Base-by-base conservation (phyloP, 2,329 filamentous ascomycete species). In the Sordariomycetes sp. region DNA sequence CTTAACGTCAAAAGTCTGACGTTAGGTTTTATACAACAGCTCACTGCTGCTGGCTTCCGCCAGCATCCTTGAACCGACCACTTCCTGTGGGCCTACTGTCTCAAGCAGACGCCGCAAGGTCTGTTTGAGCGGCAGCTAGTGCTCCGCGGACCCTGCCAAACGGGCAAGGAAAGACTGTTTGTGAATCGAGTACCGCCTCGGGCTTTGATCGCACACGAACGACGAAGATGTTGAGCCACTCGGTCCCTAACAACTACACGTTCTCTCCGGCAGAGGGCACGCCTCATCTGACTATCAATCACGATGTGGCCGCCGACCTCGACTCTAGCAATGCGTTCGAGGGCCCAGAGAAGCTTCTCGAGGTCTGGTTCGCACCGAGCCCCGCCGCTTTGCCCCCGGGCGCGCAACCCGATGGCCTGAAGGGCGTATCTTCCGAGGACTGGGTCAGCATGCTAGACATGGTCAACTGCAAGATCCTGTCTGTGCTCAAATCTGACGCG, bases 371-470 rank as follows among this genome's bases (percentile, higher is more conserved):
- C 58, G 82, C 84, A 38, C 79, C 88, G 17, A 85, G 83, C 49
- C 72, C 87, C 33, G 68, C 75, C 44, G 70, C 79, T 40, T 71
- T 94, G 25, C 82, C 87, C 14, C 64, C 76, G 4, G 73, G 78
- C 34, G 79, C 79, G 36, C 75, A 78, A 42, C 77, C 81, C 14
- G 68, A 77, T 55, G 92, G 92, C 18, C 66, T 98, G 54, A 96
- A 96, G 68, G 76, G 79, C 7, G 87, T 98, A 21, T 68, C 82
- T 14, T 71, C 79, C 38, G 84, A 94, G 34, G 79, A 76, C 33
- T 98, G 92, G 92, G 93, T 93, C 59, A 80, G 79, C 39, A 95
- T 98, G 92, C 75, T 98, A 39, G 92, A 98, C 56, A 73, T 95
- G 53, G 92, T 98, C 63, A 94, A 95, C 58, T 98, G 92, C 79